Evolutionary conservation across 2,329 filamentous ascomycete genomes (phyloP).

Genomic region (Penicillium paneum): DNA sequence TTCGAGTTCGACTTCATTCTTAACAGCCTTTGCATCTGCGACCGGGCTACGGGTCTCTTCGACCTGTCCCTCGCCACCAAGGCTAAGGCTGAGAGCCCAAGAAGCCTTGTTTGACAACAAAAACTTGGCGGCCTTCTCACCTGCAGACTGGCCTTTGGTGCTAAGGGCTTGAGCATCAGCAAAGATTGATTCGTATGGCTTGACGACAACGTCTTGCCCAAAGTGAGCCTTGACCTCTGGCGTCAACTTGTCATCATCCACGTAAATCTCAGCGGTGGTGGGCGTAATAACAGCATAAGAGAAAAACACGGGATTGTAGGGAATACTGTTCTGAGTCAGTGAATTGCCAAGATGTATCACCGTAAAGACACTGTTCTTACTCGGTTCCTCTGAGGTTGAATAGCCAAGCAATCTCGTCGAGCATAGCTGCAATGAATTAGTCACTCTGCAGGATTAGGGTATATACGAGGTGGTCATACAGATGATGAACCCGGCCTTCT

Average conservation of each 20-base stretch:
- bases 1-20: slow-evolving; percentile 83
- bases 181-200: slow-evolving; percentile 80
- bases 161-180: slow-evolving; percentile 68
- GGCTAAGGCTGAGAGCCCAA: slow-evolving; percentile 82
- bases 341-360: neutral
- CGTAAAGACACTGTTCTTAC: slow-evolving; percentile 37
- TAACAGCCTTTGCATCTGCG: slow-evolving; percentile 86
- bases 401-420: slow-evolving; percentile 97
- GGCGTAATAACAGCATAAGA: slow-evolving; percentile 88
- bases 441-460: neutral
- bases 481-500: slow-evolving; percentile 79
- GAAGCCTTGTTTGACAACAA: slow-evolving; percentile 84
- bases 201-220: slow-evolving; percentile 65
- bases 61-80: slow-evolving; percentile 81
- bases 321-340: slow-evolving; percentile 56
- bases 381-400: slow-evolving; percentile 94
- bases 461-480: slow-evolving; percentile 45
- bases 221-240: slow-evolving; percentile 68
- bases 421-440: slow-evolving; percentile 57
- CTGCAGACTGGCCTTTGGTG: slow-evolving; percentile 37
- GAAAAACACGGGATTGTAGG: slow-evolving; percentile 98
- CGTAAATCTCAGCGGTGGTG: slow-evolving; percentile 71
- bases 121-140: slow-evolving; percentile 59
- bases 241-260: slow-evolving; percentile 75
- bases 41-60: slow-evolving; percentile 86